Evolutionary conservation across 1,284 basidiomycete genomes (phyloP).

Genomic region (Apiotrichum montevideense): DNA sequence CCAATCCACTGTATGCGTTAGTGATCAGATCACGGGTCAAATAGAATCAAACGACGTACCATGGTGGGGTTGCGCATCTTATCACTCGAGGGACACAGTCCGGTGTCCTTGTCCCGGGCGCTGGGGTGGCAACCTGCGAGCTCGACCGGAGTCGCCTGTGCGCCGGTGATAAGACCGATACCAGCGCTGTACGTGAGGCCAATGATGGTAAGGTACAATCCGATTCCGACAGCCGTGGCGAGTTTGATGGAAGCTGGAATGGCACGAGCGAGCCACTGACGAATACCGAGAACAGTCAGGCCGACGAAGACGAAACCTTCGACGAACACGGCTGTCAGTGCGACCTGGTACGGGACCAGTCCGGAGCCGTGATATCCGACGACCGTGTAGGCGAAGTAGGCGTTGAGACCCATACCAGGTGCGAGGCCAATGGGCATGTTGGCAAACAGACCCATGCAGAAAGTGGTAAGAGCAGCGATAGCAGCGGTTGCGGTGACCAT

Average conservation of each 20-base stretch:
- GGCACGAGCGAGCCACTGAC: constrained; percentile 81
- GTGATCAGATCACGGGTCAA: too few relatives aligned
- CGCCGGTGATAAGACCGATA: constrained; percentile 69
- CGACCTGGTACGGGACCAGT: constrained; percentile 68
- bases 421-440: constrained; percentile 71
- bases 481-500: constrained; percentile 60
- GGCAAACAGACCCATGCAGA: constrained; percentile 75
- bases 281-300: constrained; percentile 74
- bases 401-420: constrained; percentile 72
- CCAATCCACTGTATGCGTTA: constrained; percentile 69
- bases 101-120: constrained; percentile 26
- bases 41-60: not conserved
- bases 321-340: constrained; percentile 79
- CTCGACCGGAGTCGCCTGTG: constrained; percentile 64
- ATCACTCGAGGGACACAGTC: constrained; percentile 63
- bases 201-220: constrained; percentile 58
- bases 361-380: constrained; percentile 70
- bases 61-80: constrained; percentile 21
- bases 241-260: constrained; percentile 82
- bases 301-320: constrained; percentile 83
- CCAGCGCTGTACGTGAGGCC: constrained; percentile 56
- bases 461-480: constrained; percentile 65
- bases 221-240: constrained; percentile 79
- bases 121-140: constrained; percentile 66
- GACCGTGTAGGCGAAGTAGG: constrained; percentile 84